These are phyloP conservation scores for Cucurbita ficifolia DNA, from an alignment of 306 rosid species.

Conservation along the genomic window DNA sequence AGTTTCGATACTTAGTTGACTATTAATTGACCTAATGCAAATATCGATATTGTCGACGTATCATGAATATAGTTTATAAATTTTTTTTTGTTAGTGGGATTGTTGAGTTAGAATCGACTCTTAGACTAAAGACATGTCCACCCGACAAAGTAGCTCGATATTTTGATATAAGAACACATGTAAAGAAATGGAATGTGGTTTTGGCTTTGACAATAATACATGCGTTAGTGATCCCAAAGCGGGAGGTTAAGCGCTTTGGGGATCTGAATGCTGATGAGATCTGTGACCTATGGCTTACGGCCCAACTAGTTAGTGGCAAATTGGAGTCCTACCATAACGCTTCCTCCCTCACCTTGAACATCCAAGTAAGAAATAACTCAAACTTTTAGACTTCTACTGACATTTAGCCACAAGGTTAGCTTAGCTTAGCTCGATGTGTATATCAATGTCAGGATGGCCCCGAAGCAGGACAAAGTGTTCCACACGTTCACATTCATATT, in stretches of 20 bases:
- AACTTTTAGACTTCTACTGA: too few species aligned
- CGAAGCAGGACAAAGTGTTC: slow-evolving; percentile 73
- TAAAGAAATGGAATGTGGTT: neutral
- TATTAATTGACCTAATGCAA: neutral
- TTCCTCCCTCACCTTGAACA: slow-evolving; percentile 57
- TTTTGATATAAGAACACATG: too few species aligned
- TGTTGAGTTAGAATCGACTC: too few species aligned
- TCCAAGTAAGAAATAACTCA: slow-evolving; percentile 40
- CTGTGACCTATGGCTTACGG: slow-evolving; percentile 69
- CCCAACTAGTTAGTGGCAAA: slow-evolving; percentile 53
- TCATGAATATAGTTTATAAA: neutral
- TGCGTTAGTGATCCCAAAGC: slow-evolving; percentile 76
- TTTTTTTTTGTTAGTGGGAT: neutral
- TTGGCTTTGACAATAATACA: slow-evolving; percentile 52
- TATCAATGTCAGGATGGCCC: slow-evolving; percentile 62
- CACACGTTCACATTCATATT: slow-evolving; percentile 82
- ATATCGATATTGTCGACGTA: neutral
- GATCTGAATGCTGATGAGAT: slow-evolving; percentile 72
- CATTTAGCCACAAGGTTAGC: too few species aligned
- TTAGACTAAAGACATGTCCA: too few species aligned
- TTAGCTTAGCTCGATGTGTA: neutral
- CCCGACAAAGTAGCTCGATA: too few species aligned
- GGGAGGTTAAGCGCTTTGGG: slow-evolving; percentile 63
- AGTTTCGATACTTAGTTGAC: neutral
- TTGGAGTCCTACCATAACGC: slow-evolving; percentile 73